Evolutionary conservation across 495 filamentous ascomycete species (phyloP).

Genomic region (Xylaria sp.): DNA sequence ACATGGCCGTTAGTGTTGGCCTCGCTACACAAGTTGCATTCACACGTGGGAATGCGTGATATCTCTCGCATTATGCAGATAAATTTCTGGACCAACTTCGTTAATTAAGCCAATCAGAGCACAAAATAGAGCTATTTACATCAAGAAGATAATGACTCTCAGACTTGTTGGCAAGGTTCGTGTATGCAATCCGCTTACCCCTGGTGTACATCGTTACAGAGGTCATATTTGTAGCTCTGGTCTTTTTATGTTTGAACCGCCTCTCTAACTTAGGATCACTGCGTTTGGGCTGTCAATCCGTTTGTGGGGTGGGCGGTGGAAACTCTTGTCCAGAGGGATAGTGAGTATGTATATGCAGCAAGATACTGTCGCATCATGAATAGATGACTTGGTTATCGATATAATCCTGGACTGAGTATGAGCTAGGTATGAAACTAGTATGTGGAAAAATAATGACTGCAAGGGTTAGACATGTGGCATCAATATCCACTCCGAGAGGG

Average conservation of each 20-base stretch:
- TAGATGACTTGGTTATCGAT: background rate
- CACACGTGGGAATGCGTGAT: conserved; percentile 17
- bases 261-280: background rate
- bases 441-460: background rate
- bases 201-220: background rate
- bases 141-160: background rate
- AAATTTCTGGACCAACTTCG: conserved; percentile 29
- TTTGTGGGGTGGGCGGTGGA: background rate
- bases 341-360: background rate
- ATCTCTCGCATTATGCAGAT: conserved; percentile 27
- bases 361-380: background rate
- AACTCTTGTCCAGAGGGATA: background rate
- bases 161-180: background rate
- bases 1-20: conserved; percentile 5
- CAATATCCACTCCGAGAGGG: background rate
- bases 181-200: background rate
- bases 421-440: background rate
- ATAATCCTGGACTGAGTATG: background rate
- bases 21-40: conserved; percentile 16
- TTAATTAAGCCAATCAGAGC: conserved; percentile 19
- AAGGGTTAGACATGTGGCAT: background rate
- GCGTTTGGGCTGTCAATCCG: background rate
- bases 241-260: background rate
- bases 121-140: conserved; percentile 21
- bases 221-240: background rate